A percentile compares a stretch with the other conserved stretches of the same genome.
These are phyloP conservation scores for Schoenoplectus triqueter DNA, from an alignment of 202 grass and related monocot species.

Conservation along the genomic window DNA sequence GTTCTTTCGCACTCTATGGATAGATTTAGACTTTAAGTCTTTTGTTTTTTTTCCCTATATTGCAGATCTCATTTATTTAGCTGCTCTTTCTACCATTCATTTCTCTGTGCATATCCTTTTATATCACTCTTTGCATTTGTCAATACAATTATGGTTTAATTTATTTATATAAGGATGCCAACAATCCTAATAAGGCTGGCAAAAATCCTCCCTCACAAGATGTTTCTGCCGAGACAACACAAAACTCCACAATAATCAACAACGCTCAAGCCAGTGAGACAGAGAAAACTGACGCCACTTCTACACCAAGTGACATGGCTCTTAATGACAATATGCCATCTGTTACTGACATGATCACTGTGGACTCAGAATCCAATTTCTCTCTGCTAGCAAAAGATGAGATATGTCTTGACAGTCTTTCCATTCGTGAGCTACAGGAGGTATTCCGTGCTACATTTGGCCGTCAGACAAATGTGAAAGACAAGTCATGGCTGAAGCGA, in stretches of 20 bases:
- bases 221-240: conserved; percentile 57
- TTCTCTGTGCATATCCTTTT: neutral
- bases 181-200: conserved; percentile 20
- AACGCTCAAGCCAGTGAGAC: conserved; percentile 58
- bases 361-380: conserved; percentile 74
- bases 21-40: neutral
- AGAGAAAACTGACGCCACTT: conserved; percentile 67
- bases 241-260: conserved; percentile 61
- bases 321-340: conserved; percentile 40
- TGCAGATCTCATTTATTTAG: conserved; percentile 9
- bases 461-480: conserved; percentile 90
- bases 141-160: conserved; percentile 15
- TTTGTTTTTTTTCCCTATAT: neutral
- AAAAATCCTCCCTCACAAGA: conserved; percentile 52
- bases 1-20: neutral
- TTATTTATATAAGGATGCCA: conserved; percentile 26
- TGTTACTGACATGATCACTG: conserved; percentile 53
- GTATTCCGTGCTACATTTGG: conserved; percentile 93
- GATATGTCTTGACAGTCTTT: conserved; percentile 82
- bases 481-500: conserved; percentile 98
- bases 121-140: neutral
- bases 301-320: conserved; percentile 49
- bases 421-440: conserved; percentile 95
- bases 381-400: conserved; percentile 76
- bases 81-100: neutral